Conservation (phyloP, 2,329 filamentous ascomycete species). For the Fusarium oxysporum region DNA sequence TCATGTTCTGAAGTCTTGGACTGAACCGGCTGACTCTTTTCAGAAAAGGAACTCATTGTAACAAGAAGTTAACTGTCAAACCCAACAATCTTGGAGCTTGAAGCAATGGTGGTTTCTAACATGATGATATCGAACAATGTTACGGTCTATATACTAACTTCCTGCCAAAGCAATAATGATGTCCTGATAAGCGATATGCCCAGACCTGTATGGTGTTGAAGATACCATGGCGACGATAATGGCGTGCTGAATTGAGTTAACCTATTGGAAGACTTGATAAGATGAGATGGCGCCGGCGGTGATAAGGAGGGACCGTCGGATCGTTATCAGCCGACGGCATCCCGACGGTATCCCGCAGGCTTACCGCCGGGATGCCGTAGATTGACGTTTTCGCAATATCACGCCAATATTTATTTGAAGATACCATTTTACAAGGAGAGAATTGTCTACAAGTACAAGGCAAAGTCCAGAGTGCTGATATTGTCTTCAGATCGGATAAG, state of each 20-base stretch:
- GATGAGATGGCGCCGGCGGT: background rate
- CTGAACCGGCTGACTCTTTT: constrained; percentile 8
- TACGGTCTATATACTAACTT: constrained; percentile 4
- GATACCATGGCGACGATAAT: constrained; percentile 43
- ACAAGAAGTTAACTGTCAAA: background rate
- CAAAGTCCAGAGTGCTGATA: background rate
- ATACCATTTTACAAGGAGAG: background rate
- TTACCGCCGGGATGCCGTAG: constrained; percentile 28
- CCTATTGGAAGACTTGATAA: constrained; percentile 22
- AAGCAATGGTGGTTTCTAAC: background rate
- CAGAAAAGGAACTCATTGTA: constrained; percentile 27
- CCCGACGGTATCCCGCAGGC: background rate
- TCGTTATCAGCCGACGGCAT: constrained; percentile 39
- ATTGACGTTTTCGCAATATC: background rate
- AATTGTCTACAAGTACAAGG: background rate
- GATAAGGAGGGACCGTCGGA: constrained; percentile 3
- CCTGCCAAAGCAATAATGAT: background rate
- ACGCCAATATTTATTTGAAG: background rate
- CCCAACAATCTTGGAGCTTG: background rate
- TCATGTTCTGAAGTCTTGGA: constrained; percentile 11
- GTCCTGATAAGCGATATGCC: background rate
- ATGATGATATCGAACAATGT: background rate
- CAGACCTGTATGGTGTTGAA: constrained; percentile 18
- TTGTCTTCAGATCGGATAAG: background rate
- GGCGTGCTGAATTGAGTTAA: constrained; percentile 39